These are phyloP conservation scores for Uromyces viciae-fabae DNA, from an alignment of 1,284 basidiomycete genomes.

Conservation along the genomic window DNA sequence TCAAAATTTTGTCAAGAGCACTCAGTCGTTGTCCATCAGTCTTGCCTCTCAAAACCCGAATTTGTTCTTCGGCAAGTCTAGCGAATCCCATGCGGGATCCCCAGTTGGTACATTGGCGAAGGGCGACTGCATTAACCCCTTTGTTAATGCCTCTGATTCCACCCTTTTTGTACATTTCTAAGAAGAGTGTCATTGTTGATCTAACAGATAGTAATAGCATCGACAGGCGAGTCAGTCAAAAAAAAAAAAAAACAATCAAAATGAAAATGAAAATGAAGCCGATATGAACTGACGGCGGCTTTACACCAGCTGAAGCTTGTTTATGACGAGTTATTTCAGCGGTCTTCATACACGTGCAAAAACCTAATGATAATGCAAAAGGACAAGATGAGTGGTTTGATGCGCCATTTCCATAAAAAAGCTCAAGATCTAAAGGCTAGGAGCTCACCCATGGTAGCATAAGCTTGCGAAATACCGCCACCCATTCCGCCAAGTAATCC, in stretches of 20 bases:
- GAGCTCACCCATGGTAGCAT: conserved; percentile 92
- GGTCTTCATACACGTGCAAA: conserved; percentile 97
- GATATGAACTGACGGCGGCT: conserved; percentile 85
- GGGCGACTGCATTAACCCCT: conserved; percentile 96
- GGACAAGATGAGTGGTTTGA: background rate
- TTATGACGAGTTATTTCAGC: conserved; percentile 98
- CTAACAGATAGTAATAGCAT: background rate
- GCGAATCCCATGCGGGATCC: conserved; percentile 97
- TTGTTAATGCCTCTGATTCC: conserved; percentile 97
- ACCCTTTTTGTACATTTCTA: conserved; percentile 86
- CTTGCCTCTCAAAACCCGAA: conserved; percentile 72
- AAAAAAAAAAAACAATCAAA: background rate
- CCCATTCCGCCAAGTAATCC: conserved; percentile 95
- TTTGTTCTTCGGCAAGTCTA: conserved; percentile 77
- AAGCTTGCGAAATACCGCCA: conserved; percentile 95
- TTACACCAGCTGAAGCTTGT: conserved; percentile 79
- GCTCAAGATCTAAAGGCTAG: too few relatives aligned
- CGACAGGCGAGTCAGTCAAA: background rate
- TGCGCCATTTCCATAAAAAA: background rate
- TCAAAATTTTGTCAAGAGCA: conserved; percentile 78
- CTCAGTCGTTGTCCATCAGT: conserved; percentile 69
- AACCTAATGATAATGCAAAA: conserved; percentile 62
- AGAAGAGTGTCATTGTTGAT: conserved; percentile 65
- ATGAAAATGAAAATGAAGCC: too few relatives aligned
- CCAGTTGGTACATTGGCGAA: conserved; percentile 99